Conservation (phyloP, 2,329 filamentous ascomycete species). For the Alternaria angustiovoidea region DNA sequence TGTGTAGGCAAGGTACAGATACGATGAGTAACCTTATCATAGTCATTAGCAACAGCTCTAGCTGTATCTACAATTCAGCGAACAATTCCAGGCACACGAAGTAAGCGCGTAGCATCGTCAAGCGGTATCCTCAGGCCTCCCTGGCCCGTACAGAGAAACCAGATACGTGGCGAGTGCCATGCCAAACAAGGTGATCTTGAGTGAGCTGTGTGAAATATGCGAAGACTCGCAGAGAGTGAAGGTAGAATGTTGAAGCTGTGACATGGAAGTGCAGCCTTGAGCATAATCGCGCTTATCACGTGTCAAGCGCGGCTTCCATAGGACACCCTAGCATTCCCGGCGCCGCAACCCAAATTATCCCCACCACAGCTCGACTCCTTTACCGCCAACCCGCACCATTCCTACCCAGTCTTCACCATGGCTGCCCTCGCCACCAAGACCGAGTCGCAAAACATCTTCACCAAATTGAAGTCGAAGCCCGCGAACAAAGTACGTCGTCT, state of each 20-base stretch:
- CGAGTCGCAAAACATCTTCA: conserved; percentile 96
- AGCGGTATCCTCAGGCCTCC: neutral
- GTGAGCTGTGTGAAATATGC: neutral
- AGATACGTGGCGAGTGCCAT: neutral
- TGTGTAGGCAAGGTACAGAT: neutral
- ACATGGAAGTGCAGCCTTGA: neutral
- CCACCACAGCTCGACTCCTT: conserved; percentile 41
- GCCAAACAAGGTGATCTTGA: neutral
- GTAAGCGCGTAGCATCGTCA: neutral
- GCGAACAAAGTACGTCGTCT: conserved; percentile 82
- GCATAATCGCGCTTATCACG: conserved; percentile 15
- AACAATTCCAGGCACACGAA: neutral
- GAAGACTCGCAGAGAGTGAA: neutral
- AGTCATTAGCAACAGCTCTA: conserved; percentile 8
- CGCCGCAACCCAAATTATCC: conserved; percentile 37
- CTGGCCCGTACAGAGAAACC: neutral
- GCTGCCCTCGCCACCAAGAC: conserved; percentile 81
- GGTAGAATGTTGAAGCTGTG: neutral
- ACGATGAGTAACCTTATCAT: conserved; percentile 11
- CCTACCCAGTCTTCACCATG: conserved; percentile 53
- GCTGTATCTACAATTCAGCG: neutral
- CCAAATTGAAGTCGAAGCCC: conserved; percentile 92
- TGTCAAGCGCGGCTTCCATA: conserved; percentile 17
- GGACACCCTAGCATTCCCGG: conserved; percentile 37
- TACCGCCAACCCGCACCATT: conserved; percentile 31